Base-by-base conservation (phyloP, 2,329 filamentous ascomycete species). In the Cucurbitaria berberidis region DNA sequence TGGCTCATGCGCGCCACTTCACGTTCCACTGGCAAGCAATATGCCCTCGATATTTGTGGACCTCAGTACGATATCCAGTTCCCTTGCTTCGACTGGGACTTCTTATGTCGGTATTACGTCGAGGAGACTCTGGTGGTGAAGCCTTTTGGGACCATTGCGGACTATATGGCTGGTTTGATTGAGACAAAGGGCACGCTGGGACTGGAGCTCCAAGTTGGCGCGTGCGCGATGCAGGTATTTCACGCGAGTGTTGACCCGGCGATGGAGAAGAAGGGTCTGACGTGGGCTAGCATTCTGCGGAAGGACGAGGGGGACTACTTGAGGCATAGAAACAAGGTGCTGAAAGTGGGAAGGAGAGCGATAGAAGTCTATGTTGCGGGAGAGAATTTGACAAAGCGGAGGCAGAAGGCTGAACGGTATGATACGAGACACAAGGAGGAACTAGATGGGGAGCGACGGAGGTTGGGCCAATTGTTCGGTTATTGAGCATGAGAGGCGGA, bases 1-100 rank as follows among this genome's bases (percentile, higher is more conserved):
- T 55, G 52, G 52, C 24, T 45, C 24, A 19, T 55, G 34, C 48
- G 47, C 39, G 18, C 44, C 30, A 55, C 52, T 11, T 39, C 30
- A 22, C 13, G 11, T 18, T 27, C 32, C 18, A 55, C 47, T 2
- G 48, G 48, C 10, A 27, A 39, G 18, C 47, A 55, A 34, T 51
- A 24, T 26, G 44, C 48, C 18, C 27, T 55, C 24, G 48, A 55
- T 32, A 34, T 55, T n/a, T 13, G 38, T 4, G 48, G 51, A 13
- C 19, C 40, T 15, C 47, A 51, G 32, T 51, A 55, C 27, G 32
- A 34, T 22, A 46, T 38, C 5, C 24, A 26, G 9, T 26, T 32
- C n/a, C 22, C 24, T 13, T 27, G 29, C 39, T 26, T 19, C 21
- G 30, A 19, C 9, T 48, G 53, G 53, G 11, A 16, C 1, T 35